Evolutionary conservation across 495 filamentous ascomycete species (phyloP).

Genomic region (Podospora pseudocomata): DNA sequence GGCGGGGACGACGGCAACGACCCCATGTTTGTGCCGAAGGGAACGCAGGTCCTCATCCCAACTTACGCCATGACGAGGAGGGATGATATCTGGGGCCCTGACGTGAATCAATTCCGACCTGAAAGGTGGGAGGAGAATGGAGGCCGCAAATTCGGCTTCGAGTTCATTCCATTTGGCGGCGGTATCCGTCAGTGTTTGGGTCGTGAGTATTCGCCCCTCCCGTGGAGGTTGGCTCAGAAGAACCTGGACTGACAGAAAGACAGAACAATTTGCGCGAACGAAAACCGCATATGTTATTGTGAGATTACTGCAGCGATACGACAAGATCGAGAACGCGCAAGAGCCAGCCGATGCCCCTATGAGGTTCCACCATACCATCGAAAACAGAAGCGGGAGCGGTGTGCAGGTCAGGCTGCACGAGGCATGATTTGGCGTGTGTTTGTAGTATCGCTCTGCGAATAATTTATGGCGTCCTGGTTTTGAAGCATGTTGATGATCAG

Average conservation of each 20-base stretch:
- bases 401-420: slow-evolving; percentile 40
- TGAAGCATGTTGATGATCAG: no score
- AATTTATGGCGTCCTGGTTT: neutral
- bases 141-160: slow-evolving; percentile 34
- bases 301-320: slow-evolving; percentile 45
- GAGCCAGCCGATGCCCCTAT: slow-evolving; percentile 30
- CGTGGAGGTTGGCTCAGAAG: no score
- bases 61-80: slow-evolving; percentile 36
- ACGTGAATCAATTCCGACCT: slow-evolving; percentile 29
- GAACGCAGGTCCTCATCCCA: slow-evolving; percentile 35
- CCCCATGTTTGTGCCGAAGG: slow-evolving; percentile 30
- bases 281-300: slow-evolving; percentile 43
- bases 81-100: slow-evolving; percentile 39
- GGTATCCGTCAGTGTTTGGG: slow-evolving; percentile 27
- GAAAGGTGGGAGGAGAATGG: slow-evolving; percentile 34
- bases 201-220: slow-evolving; percentile 21
- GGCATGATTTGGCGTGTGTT: slow-evolving; percentile 9
- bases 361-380: slow-evolving; percentile 44
- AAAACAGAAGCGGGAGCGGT: slow-evolving; percentile 46
- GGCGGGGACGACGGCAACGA: slow-evolving; percentile 33
- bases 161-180: slow-evolving; percentile 33
- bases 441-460: neutral
- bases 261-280: slow-evolving; percentile 45
- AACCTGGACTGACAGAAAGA: slow-evolving; percentile 6
- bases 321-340: slow-evolving; percentile 39